Percentiles rank a stretch among this genome's conserved stretches.
These are phyloP conservation scores for Jimgerdemannia flammicorona DNA, from an alignment of 192 early-diverging fungal species.

Conservation along the genomic window DNA sequence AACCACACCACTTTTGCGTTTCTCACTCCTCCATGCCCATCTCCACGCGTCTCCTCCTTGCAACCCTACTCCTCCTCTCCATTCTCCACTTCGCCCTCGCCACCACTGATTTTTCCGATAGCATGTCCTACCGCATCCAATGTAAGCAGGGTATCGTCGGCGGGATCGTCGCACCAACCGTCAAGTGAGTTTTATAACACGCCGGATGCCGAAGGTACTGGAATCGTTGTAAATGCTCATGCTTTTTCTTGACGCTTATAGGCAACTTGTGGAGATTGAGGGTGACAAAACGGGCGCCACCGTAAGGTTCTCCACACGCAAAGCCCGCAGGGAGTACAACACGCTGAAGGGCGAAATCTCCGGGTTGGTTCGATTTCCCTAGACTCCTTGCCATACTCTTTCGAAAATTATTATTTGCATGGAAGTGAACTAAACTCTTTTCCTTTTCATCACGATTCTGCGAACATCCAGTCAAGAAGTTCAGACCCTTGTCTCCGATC, in stretches of 20 bases:
- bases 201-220: no score
- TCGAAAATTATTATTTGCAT: no score
- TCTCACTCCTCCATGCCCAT: no score
- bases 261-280: constrained; percentile 26
- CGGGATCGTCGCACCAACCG: constrained; percentile 25
- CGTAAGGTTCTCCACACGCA: constrained; percentile 13
- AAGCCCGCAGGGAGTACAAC: constrained; percentile 7
- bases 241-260: constrained; percentile 3
- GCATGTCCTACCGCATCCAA: constrained; percentile 14
- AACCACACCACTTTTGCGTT: no score
- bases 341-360: constrained; percentile 17
- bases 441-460: no score
- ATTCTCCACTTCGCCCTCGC: background rate
- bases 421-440: no score
- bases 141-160: constrained; percentile 30
- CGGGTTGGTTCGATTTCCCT: constrained; percentile 12
- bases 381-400: no score
- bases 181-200: constrained; percentile 20
- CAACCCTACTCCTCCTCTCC: no score
- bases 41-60: no score
- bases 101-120: background rate
- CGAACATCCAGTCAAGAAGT: constrained; percentile 16
- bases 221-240: background rate
- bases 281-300: constrained; percentile 24
- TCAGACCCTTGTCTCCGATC: constrained; percentile 2